Evolutionary conservation across 2,329 filamentous ascomycete species (phyloP).

Genomic region (Penicillium olsonii): DNA sequence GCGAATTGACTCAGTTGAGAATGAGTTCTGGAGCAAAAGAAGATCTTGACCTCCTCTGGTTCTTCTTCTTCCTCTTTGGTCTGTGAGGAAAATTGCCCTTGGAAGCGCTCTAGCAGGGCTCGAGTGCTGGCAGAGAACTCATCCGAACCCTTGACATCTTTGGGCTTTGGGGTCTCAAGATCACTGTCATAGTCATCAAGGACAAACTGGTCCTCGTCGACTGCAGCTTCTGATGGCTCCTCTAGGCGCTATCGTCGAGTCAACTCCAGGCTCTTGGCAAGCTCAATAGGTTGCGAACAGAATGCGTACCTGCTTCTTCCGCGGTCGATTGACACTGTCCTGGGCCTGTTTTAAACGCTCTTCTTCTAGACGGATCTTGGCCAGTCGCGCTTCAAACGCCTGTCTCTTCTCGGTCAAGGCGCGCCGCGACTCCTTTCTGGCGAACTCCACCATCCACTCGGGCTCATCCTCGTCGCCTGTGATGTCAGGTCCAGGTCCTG

Average conservation of each 20-base stretch:
- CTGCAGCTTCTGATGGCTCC: conserved; percentile 14
- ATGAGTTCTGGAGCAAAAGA: conserved; percentile 89
- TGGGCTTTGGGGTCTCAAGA: conserved; percentile 45
- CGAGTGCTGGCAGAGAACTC: conserved; percentile 74
- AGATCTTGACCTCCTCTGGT: conserved; percentile 73
- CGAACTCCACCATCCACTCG: conserved; percentile 80
- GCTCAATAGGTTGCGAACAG: background rate
- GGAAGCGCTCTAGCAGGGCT: conserved; percentile 69
- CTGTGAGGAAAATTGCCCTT: conserved; percentile 42
- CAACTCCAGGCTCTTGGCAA: background rate
- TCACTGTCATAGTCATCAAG: conserved; percentile 75
- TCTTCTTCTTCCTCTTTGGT: conserved; percentile 50
- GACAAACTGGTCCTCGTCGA: conserved; percentile 69
- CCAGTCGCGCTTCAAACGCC: conserved; percentile 72
- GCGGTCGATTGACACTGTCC: conserved; percentile 48
- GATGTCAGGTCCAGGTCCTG: background rate
- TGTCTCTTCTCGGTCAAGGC: conserved; percentile 67
- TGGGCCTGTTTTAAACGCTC: conserved; percentile 60
- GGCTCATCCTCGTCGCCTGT: conserved; percentile 70
- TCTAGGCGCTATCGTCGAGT: conserved; percentile 31
- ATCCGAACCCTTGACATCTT: conserved; percentile 26
- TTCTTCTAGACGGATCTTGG: conserved; percentile 61
- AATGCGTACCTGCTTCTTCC: conserved; percentile 47
- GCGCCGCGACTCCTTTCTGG: conserved; percentile 66
- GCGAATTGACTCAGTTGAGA: conserved; percentile 90